Conservation (phyloP, 192 early-diverging fungal genomes). For the Coemansia brasiliensis region DNA sequence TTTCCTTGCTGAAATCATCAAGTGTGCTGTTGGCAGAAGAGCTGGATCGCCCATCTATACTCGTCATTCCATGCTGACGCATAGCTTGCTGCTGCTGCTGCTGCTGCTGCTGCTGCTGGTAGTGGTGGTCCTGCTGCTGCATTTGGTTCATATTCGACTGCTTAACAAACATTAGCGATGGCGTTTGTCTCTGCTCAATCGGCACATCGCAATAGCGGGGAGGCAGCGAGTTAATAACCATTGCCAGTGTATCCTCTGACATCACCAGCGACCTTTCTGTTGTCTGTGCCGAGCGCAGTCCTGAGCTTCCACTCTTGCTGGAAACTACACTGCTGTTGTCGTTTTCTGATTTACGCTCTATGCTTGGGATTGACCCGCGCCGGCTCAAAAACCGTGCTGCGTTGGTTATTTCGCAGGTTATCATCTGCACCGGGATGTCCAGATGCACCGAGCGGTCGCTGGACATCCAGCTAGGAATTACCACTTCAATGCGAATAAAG, state of each 20-base stretch:
- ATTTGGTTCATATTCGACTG: conserved; percentile 19
- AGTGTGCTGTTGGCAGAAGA: conserved; percentile 11
- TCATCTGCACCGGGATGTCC: conserved; percentile 46
- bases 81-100: conserved; percentile 14
- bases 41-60: conserved; percentile 22
- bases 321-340: conserved; percentile 26
- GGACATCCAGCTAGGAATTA: conserved; percentile 42
- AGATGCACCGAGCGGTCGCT: conserved; percentile 43
- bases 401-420: conserved; percentile 28
- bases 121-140: neutral
- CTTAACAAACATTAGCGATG: conserved; percentile 25
- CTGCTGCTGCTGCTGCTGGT: conserved; percentile 4
- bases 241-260: conserved; percentile 15
- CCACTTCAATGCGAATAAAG: conserved; percentile 44
- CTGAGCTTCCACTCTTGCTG: conserved; percentile 22
- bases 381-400: conserved; percentile 23
- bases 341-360: conserved; percentile 20
- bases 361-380: conserved; percentile 19
- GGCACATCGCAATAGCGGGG: conserved; percentile 44
- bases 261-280: conserved; percentile 5
- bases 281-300: conserved; percentile 12
- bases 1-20: conserved; percentile 23
- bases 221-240: conserved; percentile 30
- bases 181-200: conserved; percentile 28
- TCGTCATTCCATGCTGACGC: conserved; percentile 20